Percentiles rank a stretch among this genome's conserved stretches.
These are phyloP conservation scores for Cordyceps cicadae DNA, from an alignment of 2,329 filamentous ascomycete species.

Conservation along the genomic window DNA sequence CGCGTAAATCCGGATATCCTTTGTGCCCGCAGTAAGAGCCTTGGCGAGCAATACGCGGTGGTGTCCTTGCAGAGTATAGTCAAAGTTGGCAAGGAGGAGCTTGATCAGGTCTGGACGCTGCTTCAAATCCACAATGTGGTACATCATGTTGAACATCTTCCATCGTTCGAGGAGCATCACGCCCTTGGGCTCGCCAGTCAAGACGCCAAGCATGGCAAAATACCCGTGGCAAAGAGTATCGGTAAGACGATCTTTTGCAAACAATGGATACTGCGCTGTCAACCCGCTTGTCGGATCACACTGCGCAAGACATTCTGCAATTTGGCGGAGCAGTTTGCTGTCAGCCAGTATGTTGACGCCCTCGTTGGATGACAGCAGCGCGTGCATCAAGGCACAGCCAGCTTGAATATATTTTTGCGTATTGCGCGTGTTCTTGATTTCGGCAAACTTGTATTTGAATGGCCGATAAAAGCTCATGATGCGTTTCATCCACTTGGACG, in stretches of 20 bases:
- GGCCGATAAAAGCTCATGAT: conserved; percentile 91
- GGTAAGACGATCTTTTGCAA: conserved; percentile 73
- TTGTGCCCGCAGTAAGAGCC: conserved; percentile 82
- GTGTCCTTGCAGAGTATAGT: conserved; percentile 83
- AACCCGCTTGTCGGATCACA: conserved; percentile 75
- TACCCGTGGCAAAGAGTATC: conserved; percentile 90
- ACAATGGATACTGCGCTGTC: conserved; percentile 79
- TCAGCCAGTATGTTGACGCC: conserved; percentile 79
- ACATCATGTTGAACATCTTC: conserved; percentile 99
- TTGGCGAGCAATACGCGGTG: conserved; percentile 89
- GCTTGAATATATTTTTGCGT: conserved; percentile 91
- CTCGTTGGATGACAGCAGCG: conserved; percentile 75
- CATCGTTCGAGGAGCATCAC: conserved; percentile 87
- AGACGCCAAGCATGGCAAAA: conserved; percentile 80
- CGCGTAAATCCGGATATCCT: conserved; percentile 82
- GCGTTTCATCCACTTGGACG: conserved; percentile 92
- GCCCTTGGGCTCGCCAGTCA: conserved; percentile 76
- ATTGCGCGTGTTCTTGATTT: conserved; percentile 79
- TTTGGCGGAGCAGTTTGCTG: conserved; percentile 86
- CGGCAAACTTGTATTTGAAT: conserved; percentile 93
- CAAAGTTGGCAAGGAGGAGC: conserved; percentile 79
- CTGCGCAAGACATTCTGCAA: conserved; percentile 92
- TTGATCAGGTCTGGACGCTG: conserved; percentile 88
- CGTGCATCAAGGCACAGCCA: conserved; percentile 81
- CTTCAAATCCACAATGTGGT: conserved; percentile 89